Base-by-base conservation (phyloP, 768 basidiomycete genomes). In the Boletus eberwhitei region DNA sequence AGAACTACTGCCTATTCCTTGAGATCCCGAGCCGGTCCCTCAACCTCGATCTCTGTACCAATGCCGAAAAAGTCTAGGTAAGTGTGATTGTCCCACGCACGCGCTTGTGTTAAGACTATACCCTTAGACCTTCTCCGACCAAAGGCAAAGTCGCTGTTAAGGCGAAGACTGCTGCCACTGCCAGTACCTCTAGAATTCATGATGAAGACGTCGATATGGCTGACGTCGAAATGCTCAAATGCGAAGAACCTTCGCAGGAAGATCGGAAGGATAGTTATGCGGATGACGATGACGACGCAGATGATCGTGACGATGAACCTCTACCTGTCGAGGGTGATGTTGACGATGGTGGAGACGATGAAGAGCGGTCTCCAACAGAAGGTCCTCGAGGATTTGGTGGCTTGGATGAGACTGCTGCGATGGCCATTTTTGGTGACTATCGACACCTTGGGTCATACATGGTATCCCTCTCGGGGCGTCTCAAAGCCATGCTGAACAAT, bases 381-480 rank as follows among this genome's bases (percentile, higher is more conserved):
- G 75, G 75, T 34, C 55, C 70, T 36, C 70, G 70, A 52, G 66
- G 62, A 17, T 76, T 81, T 50, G 78, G 77, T 38, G 79, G 79
- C 35, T 74, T 87, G 64, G 86, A 87, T 65, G 88, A 89, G 63
- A 73, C 83, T 6, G 79, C 85, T 1, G 87, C 88, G 32, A 77
- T 91, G 77, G 85, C 87, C 55, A 88, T 92, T 62, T 89, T 88
- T 62, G 88, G 89, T 61, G 90, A 91, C 71, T 94, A 89, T 74
- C 85, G 91, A 48, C 86, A 90, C 59, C 81, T 92, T 66, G 91
- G 91, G 47, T 89, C 90, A n/a, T 92, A 92, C 74, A 93, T 98
- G 89, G 81, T 90, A 63, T 90, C 90, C 29, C 82, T 96, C 45
- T 87, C 88, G 22, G 83, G 83, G 29, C 88, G 95, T 45, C 84